phyloP scores from a whole-genome alignment of 345 rosid species.

The Toxicodendron radicans region DNA sequence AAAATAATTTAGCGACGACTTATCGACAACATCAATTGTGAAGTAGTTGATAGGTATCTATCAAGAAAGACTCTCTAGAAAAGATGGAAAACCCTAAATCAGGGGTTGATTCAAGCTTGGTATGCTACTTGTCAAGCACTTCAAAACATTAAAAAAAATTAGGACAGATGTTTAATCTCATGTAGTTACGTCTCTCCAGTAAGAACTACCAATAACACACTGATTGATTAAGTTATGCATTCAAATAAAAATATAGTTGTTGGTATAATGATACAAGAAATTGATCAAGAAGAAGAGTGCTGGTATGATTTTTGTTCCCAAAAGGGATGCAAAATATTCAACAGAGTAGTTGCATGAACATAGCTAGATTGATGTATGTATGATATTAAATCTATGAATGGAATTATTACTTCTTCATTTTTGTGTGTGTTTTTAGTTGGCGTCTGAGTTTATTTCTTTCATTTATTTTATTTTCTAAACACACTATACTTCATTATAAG shows the following conservation, averaged over 20 bases:
- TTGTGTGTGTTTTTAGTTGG: constrained; percentile 17
- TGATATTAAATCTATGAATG: not conserved
- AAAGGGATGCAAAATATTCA: constrained; percentile 39
- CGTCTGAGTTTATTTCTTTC: not conserved
- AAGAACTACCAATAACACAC: not conserved
- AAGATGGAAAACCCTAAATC: constrained; percentile 17
- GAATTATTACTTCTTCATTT: not conserved
- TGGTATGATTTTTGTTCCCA: constrained; percentile 34
- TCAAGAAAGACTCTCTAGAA: constrained; percentile 30
- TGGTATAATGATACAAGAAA: constrained; percentile 20
- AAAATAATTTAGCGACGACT: constrained; percentile 22
- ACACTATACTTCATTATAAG: not conserved
- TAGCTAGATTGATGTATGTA: too few species aligned
- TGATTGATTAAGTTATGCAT: constrained; percentile 1
- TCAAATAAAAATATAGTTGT: constrained; percentile 12
- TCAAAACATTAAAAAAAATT: constrained; percentile 25
- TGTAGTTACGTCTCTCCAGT: constrained; percentile 22
- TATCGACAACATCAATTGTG: not conserved
- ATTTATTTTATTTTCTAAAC: too few species aligned
- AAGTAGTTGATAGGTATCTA: constrained; percentile 41
- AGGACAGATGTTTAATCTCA: constrained; percentile 21
- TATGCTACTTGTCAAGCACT: constrained; percentile 55
- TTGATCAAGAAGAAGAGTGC: constrained; percentile 5
- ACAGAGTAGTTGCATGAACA: constrained; percentile 36
- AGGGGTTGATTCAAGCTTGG: constrained; percentile 27